Evolutionary conservation across 129 eudicot species (phyloP).

Genomic region (Deinandra increscens): DNA sequence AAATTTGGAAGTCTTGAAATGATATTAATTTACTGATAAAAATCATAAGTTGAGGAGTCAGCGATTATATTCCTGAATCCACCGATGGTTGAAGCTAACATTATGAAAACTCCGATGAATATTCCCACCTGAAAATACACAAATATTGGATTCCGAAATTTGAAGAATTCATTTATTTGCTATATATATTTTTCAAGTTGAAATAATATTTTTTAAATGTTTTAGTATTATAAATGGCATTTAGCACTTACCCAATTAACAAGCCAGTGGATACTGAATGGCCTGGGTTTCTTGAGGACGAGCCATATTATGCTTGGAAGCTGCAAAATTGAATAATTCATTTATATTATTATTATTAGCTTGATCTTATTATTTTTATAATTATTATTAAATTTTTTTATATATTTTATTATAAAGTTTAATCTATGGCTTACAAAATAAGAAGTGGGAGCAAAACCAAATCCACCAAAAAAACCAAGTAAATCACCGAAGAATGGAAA

Average conservation of each 20-base stretch:
- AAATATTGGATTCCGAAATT: background rate
- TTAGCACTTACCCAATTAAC: slow-evolving; percentile 71
- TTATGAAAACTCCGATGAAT: slow-evolving; percentile 67
- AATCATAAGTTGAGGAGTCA: slow-evolving; percentile 66
- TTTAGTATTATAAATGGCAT: background rate
- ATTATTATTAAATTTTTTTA: no score
- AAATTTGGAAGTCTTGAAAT: background rate
- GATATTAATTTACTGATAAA: slow-evolving; percentile 45
- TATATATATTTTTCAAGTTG: background rate
- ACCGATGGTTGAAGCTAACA: slow-evolving; percentile 85
- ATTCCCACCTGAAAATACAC: slow-evolving; percentile 66
- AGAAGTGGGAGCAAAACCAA: slow-evolving; percentile 95
- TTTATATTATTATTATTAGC: background rate
- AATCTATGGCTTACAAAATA: slow-evolving; percentile 59
- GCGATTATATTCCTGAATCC: slow-evolving; percentile 74
- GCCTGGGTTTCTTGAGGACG: slow-evolving; percentile 70
- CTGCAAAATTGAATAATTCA: slow-evolving; percentile 38
- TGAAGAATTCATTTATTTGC: background rate
- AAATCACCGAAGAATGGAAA: slow-evolving; percentile 97
- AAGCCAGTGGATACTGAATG: slow-evolving; percentile 65
- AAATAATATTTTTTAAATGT: background rate
- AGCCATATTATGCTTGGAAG: slow-evolving; percentile 92
- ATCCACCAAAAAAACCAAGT: slow-evolving; percentile 98
- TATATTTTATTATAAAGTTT: background rate
- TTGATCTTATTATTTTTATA: background rate